Evolutionary conservation across 495 filamentous ascomycete genomes (phyloP).

Genomic region (Penicillium daleae): DNA sequence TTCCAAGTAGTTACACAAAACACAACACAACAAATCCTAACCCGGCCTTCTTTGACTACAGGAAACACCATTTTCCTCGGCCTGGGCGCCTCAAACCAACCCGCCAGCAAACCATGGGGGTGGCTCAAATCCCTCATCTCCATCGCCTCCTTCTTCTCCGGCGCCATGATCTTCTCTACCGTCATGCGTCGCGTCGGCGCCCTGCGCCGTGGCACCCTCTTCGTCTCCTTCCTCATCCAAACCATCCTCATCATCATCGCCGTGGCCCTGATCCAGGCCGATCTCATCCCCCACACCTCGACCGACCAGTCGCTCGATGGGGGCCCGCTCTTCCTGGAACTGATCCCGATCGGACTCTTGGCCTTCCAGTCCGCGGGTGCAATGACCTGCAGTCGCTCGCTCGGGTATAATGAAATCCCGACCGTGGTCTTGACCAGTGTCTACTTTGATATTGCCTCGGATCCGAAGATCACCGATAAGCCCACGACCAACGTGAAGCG

Average conservation of each 20-base stretch:
- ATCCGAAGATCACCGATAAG: conserved; percentile 54
- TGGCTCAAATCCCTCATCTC: conserved; percentile 68
- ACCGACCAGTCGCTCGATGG: conserved; percentile 28
- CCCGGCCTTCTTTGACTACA: conserved; percentile 15
- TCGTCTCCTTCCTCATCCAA: conserved; percentile 62
- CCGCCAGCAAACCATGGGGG: conserved; percentile 55
- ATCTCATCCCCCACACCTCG: conserved; percentile 49
- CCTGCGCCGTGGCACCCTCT: conserved; percentile 55
- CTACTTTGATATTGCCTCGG: conserved; percentile 68
- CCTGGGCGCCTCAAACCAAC: conserved; percentile 60
- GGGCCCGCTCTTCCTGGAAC: conserved; percentile 46
- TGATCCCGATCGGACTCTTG: conserved; percentile 64
- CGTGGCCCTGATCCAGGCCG: conserved; percentile 58
- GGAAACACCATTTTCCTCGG: conserved; percentile 72
- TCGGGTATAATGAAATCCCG: conserved; percentile 71
- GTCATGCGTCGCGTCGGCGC: conserved; percentile 40
- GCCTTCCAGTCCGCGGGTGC: conserved; percentile 74
- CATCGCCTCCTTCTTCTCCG: conserved; percentile 59
- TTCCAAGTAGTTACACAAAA: no score
- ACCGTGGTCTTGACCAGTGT: conserved; percentile 74
- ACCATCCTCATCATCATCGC: conserved; percentile 58
- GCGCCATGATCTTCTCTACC: conserved; percentile 53
- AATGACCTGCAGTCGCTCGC: conserved; percentile 64
- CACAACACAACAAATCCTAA: background rate
- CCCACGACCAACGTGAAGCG: conserved; percentile 62